Evolutionary conservation across 2,329 filamentous ascomycete genomes (phyloP), one percentile per base, ranked within the genome.

Genomic region (Kalaharituber pfeilii): DNA sequence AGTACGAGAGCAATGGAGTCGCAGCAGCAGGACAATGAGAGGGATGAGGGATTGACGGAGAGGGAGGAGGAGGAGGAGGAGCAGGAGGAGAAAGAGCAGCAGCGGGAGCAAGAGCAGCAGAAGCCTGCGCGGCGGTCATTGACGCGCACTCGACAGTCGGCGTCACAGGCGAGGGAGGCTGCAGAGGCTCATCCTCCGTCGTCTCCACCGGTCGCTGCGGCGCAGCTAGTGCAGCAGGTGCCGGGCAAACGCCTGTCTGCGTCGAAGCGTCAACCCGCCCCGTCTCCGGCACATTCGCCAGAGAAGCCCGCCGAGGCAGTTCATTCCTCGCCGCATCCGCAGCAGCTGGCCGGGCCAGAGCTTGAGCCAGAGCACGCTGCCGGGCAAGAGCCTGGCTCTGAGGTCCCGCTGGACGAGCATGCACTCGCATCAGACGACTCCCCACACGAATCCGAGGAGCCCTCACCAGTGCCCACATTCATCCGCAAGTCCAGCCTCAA

Each of bases 401-500:
- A 9, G 30, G 30, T n/a, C 30, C 9, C 9, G 30, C 30, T n/a
- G 9, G 30, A 36, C n/a, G 9, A 36, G 30, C n/a, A 36, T n/a
- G 9, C 30, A 36, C 9, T 36, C 9, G n/a, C 30, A n/a, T n/a
- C 30, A 9, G 30, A n/a, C 30, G 30, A 36, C 30, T 36, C 30
- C 30, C 30, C 30, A n/a, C 30, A 9, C 9, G 30, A 36, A 22
- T 20, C n/a, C 22, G 42, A 47, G n/a, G 3, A 47, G 5, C 54
- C 58, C 5, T 50, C 54, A 20, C 59, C 58, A 13, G 58, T 59
- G 20, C 47, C 51, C 28, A 51, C 47, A n/a, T 49, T 57, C 8
- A 29, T 59, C 5, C 51, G 59, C n/a, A 96, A 96, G 73, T 94
- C 88, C 69, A 96, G 89, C 66, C 75, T 98, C 57, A 94, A 84